Percentiles rank a stretch among this genome's conserved stretches.
phyloP scores from a whole-genome alignment of 2,329 filamentous ascomycete species.

The Sphaerulina musiva region DNA sequence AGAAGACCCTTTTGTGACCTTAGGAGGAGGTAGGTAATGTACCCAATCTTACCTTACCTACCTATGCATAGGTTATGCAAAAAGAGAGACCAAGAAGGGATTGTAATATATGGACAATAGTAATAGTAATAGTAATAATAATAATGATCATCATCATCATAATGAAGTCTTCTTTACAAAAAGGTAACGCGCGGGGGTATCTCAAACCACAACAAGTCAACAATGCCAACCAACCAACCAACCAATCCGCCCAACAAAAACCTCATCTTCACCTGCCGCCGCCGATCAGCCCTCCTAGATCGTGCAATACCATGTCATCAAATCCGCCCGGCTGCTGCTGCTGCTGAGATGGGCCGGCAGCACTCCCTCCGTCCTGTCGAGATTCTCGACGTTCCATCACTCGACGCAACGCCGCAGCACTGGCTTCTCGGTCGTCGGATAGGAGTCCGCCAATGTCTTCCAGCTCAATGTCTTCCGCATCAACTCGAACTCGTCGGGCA shows the following conservation, averaged over 20 bases:
- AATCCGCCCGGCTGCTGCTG: not conserved
- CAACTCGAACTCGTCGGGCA: not conserved
- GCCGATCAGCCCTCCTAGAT: conserved; percentile 21
- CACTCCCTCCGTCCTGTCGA: not conserved
- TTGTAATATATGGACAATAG: too few relatives aligned
- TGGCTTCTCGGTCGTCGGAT: conserved; percentile 10
- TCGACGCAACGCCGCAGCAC: conserved; percentile 13
- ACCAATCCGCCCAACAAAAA: not conserved
- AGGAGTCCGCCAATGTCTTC: conserved; percentile 21
- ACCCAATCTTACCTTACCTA: too few relatives aligned
- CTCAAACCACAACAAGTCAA: not conserved
- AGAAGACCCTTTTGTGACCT: too few relatives aligned
- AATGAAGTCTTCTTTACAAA: too few relatives aligned
- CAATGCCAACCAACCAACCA: too few relatives aligned
- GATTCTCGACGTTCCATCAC: conserved; percentile 6
- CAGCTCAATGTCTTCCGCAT: conserved; percentile 15
- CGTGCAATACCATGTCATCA: conserved; percentile 23
- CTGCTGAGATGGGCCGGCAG: not conserved
- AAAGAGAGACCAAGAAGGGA: too few relatives aligned
- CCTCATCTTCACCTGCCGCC: not conserved
- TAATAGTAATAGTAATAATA: too few relatives aligned
- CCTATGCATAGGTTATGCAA: too few relatives aligned
- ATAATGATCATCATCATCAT: too few relatives aligned
- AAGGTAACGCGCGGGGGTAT: not conserved
- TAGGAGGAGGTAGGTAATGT: too few relatives aligned